Percentiles rank a stretch among this genome's conserved stretches.
Conservation (phyloP, 345 rosid genomes). For the Salix caprea region DNA sequence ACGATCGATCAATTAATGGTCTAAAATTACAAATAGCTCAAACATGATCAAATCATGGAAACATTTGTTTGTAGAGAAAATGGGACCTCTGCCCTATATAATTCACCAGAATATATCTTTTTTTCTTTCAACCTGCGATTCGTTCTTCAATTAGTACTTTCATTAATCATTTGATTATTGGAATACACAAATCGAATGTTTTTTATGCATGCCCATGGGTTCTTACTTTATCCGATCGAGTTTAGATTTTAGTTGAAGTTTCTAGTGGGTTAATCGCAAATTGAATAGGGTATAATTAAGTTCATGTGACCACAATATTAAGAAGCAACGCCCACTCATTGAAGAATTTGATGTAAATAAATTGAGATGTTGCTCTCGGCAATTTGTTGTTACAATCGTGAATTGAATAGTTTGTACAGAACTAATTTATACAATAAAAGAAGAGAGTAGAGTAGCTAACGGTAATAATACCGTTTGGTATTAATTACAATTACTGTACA, state of each 20-base stretch:
- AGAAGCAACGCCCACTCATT: neutral
- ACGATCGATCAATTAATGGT: neutral
- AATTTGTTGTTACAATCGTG: too few species aligned
- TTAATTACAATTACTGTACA: too few species aligned
- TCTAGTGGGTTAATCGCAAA: neutral
- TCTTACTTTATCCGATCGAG: neutral
- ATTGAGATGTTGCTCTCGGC: too few species aligned
- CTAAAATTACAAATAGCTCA: neutral
- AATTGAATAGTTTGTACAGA: too few species aligned
- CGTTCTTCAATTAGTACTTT: neutral
- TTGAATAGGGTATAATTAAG: neutral
- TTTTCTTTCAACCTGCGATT: neutral
- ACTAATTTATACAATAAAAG: too few species aligned
- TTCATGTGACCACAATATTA: neutral
- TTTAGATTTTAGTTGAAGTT: neutral
- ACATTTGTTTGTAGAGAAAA: neutral
- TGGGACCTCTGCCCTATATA: neutral
- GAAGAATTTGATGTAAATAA: too few species aligned
- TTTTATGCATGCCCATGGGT: neutral
- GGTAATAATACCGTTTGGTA: too few species aligned
- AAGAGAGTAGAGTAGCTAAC: too few species aligned
- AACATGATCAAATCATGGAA: neutral
- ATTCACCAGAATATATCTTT: neutral
- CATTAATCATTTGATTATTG: neutral
- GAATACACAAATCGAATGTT: neutral